Conservation (phyloP, 2,329 filamentous ascomycete species). For the Pestalotiopsis sp. region DNA sequence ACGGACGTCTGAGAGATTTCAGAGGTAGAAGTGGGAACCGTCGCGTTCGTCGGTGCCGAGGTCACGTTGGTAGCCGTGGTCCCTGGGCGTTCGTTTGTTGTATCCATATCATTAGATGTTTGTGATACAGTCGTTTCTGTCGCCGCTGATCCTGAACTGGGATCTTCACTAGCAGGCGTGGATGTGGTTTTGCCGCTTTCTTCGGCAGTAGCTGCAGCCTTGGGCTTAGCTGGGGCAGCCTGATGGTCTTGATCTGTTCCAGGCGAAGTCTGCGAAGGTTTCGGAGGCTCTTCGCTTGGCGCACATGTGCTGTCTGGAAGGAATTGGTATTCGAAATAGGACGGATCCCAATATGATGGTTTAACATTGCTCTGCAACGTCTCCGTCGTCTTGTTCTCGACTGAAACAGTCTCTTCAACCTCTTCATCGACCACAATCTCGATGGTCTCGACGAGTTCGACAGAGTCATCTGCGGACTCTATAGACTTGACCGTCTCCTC, state of each 20-base stretch:
- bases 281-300: slow-evolving; percentile 16
- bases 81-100: slow-evolving; percentile 16
- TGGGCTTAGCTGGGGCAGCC: slow-evolving; percentile 17
- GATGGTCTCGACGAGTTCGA: slow-evolving; percentile 24
- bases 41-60: slow-evolving; percentile 1
- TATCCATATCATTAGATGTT: slow-evolving; percentile 15
- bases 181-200: slow-evolving; percentile 16
- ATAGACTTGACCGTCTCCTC: slow-evolving; percentile 38
- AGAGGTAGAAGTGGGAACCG: not conserved
- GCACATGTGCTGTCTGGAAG: slow-evolving; percentile 21
- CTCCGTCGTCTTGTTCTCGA: slow-evolving; percentile 22
- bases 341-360: slow-evolving; percentile 29
- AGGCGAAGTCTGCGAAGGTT: slow-evolving; percentile 14
- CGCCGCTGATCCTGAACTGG: slow-evolving; percentile 18
- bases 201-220: slow-evolving; percentile 19
- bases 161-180: slow-evolving; percentile 17
- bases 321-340: slow-evolving; percentile 28
- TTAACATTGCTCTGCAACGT: slow-evolving; percentile 26
- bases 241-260: slow-evolving; percentile 14
- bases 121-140: slow-evolving; percentile 16
- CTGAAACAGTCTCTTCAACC: slow-evolving; percentile 23
- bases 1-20: not conserved
- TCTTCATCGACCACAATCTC: slow-evolving; percentile 24
- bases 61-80: slow-evolving; percentile 19
- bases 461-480: slow-evolving; percentile 32